phyloP scores from a whole-genome alignment of 192 early-diverging fungal species.

The Spizellomyces punctatus region DNA sequence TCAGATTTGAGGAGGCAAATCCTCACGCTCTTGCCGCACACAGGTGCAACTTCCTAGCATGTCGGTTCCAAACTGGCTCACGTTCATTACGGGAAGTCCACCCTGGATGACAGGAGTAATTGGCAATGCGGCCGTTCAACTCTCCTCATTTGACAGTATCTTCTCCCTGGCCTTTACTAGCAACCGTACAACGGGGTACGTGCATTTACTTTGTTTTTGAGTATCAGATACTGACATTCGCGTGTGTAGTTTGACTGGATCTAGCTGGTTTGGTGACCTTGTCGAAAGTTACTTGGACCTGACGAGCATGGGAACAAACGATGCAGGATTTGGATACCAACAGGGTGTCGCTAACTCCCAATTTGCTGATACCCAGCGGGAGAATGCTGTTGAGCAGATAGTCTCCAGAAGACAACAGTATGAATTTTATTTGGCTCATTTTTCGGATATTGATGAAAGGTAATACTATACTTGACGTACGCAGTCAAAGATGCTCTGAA shows the following conservation, averaged over 20 bases:
- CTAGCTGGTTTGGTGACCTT: conserved; percentile 4
- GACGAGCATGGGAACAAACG: not conserved
- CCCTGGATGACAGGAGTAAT: conserved; percentile 15
- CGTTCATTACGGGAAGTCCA: conserved; percentile 9
- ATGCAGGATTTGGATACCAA: conserved; percentile 9
- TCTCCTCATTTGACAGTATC: conserved; percentile 1
- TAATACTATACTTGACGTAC: not conserved
- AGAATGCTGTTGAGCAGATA: not conserved
- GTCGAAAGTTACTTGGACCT: conserved; percentile 2
- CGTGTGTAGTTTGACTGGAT: conserved; percentile 3
- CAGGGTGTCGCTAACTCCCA: not conserved
- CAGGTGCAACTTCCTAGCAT: conserved; percentile 11
- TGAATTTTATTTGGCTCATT: conserved; percentile 7
- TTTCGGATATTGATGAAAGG: conserved; percentile 7
- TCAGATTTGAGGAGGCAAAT: not conserved
- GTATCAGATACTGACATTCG: not conserved
- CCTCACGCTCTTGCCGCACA: not conserved
- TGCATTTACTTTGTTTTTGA: not conserved
- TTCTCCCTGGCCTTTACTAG: not conserved
- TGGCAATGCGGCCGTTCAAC: conserved; percentile 8
- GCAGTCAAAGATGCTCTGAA: not conserved
- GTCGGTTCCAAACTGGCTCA: conserved; percentile 11
- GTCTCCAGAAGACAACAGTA: not conserved
- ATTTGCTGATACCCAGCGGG: conserved; percentile 9
- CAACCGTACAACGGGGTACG: conserved; percentile 7